Base-by-base conservation (phyloP, 306 rosid genomes). In the Crotalaria pallida region DNA sequence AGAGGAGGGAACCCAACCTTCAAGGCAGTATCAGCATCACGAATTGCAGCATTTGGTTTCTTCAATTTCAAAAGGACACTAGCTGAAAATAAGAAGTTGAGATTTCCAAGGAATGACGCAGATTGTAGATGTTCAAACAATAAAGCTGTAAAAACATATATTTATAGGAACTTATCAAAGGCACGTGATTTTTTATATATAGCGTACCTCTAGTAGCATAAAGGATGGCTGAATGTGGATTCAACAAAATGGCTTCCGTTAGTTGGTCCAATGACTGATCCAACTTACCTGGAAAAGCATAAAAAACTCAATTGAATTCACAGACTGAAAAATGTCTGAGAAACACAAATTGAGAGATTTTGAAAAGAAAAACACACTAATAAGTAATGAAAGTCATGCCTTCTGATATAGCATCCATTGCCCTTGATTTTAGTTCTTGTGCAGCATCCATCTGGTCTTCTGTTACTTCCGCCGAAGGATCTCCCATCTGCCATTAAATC, bases 11-110 rank as follows among this genome's bases (percentile, higher is more conserved):
- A 53, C 76, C 66, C 47, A 60, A 87, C 96, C 97, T 87, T 76
- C 74, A 92, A 71, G 77, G 97, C 97, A 29, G 91, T 86, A 80
- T 82, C 82, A 67, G 96, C 90, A 82, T 92, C 97, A 51, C 85
- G 79, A 26, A 89, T 87, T 8, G 97, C 97, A 64, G 96, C 94
- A 77, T 85, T 92, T 48, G 97, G 94, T 72, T 87, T 92, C 73
- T 89, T 89, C 82, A 85, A 36, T 58, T 85, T 87, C 49, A 87
- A 64, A 81, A 84, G 85, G 61, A 84, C 75, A 73, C 81, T 81
- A 69, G 89, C 97, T 91, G 91, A 76, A 75, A 84, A 63, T 65
- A 75, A 74, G 69, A 75, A 69, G 55, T 48, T 43, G 13, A 56
- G 55, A 73, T 44, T 76, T 44, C 45, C n/a, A 44, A 47, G 19